phyloP scores from a whole-genome alignment of 306 rosid genomes.

The Vicia faba region DNA sequence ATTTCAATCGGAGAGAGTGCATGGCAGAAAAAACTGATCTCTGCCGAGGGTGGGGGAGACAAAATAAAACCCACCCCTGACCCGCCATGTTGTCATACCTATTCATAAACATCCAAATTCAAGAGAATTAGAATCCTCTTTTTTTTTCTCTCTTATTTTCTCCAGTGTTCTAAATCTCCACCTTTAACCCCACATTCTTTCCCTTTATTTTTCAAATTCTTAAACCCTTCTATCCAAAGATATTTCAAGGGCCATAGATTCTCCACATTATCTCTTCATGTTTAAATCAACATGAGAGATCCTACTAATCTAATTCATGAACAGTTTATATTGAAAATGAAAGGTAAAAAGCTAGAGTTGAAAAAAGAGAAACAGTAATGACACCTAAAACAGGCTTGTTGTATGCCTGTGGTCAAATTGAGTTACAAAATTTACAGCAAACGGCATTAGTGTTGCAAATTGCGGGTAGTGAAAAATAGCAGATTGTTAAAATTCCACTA shows the following conservation, averaged over 20 bases:
- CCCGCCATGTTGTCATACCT: no score
- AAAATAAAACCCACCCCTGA: no score
- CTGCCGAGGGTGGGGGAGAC: no score
- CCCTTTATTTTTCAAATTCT: neutral
- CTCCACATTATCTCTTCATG: neutral
- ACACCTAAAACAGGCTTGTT: neutral
- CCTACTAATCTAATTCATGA: neutral
- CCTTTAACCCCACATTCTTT: neutral
- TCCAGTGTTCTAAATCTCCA: neutral
- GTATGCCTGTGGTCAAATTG: neutral
- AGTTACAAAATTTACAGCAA: neutral
- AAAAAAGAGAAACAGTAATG: neutral
- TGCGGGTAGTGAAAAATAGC: no score
- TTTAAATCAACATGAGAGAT: neutral
- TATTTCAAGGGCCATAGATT: neutral
- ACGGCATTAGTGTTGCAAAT: neutral
- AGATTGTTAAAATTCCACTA: no score
- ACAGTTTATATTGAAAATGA: neutral
- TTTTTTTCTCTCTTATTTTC: neutral
- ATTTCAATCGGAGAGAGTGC: no score
- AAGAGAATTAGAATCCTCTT: neutral
- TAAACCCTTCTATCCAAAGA: neutral
- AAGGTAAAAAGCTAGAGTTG: neutral
- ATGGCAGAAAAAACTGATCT: no score
- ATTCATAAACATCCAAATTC: neutral